phyloP scores from a whole-genome alignment of 1,284 basidiomycete species.

The Gomphus bonarii region DNA sequence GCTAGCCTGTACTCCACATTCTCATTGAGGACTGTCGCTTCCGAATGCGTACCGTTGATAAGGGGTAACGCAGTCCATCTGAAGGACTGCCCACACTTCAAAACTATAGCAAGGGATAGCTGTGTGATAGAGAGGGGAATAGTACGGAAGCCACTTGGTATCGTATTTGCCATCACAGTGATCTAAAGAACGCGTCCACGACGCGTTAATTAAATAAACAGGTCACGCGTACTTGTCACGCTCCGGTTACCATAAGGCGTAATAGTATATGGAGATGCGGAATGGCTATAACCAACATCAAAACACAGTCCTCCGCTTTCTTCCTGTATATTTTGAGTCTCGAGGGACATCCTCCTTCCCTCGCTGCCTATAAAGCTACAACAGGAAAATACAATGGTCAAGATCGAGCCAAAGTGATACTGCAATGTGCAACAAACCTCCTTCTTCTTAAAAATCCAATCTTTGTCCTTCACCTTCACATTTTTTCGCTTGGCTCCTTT shows the following conservation, averaged over 20 bases:
- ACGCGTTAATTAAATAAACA: not conserved
- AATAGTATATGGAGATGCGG: too few relatives aligned
- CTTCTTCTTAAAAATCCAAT: constrained; percentile 83
- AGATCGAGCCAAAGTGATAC: not conserved
- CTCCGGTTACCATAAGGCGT: too few relatives aligned
- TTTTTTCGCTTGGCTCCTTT: constrained; percentile 54
- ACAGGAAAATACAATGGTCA: not conserved
- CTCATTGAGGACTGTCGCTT: constrained; percentile 4
- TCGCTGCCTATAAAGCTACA: constrained; percentile 66
- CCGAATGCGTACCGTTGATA: constrained; percentile 12
- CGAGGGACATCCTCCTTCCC: constrained; percentile 71
- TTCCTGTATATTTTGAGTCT: constrained; percentile 76
- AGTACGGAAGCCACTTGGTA: constrained; percentile 38
- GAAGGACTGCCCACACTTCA: constrained; percentile 76
- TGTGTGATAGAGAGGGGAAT: constrained; percentile 54
- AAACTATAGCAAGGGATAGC: constrained; percentile 58
- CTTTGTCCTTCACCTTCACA: constrained; percentile 44
- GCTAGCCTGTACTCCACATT: constrained; percentile 61
- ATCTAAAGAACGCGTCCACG: not conserved
- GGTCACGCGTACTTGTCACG: not conserved
- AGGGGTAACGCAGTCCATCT: constrained; percentile 49
- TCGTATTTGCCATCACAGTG: constrained; percentile 11
- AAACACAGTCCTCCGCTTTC: constrained; percentile 61
- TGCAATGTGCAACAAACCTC: constrained; percentile 36
- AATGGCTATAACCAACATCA: constrained; percentile 23